Base-by-base conservation (phyloP, 768 basidiomycete species). In the Pisolithus tinctorius region DNA sequence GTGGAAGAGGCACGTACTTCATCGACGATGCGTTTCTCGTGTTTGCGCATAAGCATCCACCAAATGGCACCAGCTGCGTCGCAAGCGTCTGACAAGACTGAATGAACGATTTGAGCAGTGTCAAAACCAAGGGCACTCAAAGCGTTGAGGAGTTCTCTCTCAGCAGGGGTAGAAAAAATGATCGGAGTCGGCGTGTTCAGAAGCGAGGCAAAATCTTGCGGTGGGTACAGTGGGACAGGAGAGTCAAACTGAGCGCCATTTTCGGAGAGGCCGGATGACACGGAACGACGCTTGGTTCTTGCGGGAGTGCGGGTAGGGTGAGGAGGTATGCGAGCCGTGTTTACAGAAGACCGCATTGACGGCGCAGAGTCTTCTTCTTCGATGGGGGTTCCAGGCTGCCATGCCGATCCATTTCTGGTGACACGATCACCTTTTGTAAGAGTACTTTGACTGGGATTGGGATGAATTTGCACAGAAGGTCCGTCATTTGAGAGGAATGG, bases 41-140 rank as follows among this genome's bases (percentile, higher is more conserved):
- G 80, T 60, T 84, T 93, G 65, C 83, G 80, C 66, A 83, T 86
- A 45, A 97, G 72, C 79, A 95, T 90, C 96, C 96, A 99, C 94
- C 94, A 99, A 7, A 91, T 69, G 1, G 94, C 91, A 8, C 92
- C 87, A 11, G 88, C 79, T 0, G 88, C 80, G 67, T 99, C 95
- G 61, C 95, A 99, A 0, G 95, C 95, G 67, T 97, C 83, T 27
- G 78, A 84, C 43, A 88, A 74, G 11, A 98, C 96, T 0, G 88
- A 91, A 64, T 98, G 94, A n/a, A 86, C 85, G 46, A 97, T 86
- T 69, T 99, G 95, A 14, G 88, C 91, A 0, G 88, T 90, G 67
- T 98, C 96, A 54, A 99, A 83, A 0, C 96, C 95, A 5, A 96
- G 71, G 25, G 67, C 59, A 51, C 84, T 83, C 40, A 99, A 73